These are phyloP conservation scores for Drechslerella coelobrocha DNA, from an alignment of 2,329 filamentous ascomycete genomes.

Conservation along the genomic window DNA sequence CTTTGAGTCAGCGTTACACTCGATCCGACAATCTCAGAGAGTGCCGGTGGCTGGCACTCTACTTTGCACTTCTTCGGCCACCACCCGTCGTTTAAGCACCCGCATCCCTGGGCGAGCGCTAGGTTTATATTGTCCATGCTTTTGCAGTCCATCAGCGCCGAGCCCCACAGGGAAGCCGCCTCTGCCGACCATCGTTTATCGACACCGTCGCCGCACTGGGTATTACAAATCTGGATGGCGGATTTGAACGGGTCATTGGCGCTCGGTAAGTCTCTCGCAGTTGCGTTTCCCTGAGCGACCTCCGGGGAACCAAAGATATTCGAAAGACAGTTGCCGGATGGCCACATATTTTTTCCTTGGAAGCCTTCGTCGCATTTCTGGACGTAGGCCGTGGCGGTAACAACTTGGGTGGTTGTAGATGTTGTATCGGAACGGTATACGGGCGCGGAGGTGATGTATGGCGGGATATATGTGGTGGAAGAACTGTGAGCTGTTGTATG, in stretches of 20 bases:
- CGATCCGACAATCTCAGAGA: too few species aligned
- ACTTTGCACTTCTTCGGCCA: constrained; percentile 17
- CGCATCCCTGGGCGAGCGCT: constrained; percentile 29
- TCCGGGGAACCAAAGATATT: too few species aligned
- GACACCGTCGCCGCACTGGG: constrained; percentile 10
- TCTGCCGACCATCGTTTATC: constrained; percentile 18
- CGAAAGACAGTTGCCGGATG: too few species aligned
- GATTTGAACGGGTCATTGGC: neutral
- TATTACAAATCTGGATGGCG: constrained; percentile 14
- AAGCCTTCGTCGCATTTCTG: too few species aligned
- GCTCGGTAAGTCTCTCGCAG: neutral
- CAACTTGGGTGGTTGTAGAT: too few species aligned
- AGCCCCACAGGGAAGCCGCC: neutral
- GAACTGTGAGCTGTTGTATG: too few species aligned
- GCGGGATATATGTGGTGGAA: too few species aligned
- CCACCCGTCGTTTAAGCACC: constrained; percentile 38
- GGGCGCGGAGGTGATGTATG: too few species aligned
- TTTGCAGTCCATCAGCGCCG: constrained; percentile 7
- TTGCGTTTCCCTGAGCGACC: neutral
- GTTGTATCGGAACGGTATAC: too few species aligned
- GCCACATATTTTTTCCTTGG: too few species aligned
- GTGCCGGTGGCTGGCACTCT: constrained; percentile 15
- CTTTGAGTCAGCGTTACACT: too few species aligned
- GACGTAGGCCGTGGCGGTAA: too few species aligned
- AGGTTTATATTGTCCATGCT: neutral